phyloP scores from a whole-genome alignment of 495 filamentous ascomycete species.

The Aspergillus bertholletiae region DNA sequence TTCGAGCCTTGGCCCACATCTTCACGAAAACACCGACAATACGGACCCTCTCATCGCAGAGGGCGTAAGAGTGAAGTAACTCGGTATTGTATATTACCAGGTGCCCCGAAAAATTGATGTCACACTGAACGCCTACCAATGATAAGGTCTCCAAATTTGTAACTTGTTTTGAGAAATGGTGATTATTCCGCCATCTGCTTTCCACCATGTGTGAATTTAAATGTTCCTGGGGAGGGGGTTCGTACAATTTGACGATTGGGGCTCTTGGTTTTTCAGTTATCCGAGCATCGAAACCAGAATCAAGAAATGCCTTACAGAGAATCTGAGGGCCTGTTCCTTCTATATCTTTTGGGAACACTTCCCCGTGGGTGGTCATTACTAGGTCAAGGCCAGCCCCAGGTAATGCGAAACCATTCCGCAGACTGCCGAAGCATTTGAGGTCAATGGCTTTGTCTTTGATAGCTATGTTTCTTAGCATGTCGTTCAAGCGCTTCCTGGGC shows the following conservation, averaged over 20 bases:
- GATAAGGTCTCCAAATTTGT: constrained; percentile 60
- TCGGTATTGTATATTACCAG: constrained; percentile 76
- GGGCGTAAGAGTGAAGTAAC: constrained; percentile 72
- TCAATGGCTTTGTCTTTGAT: constrained; percentile 50
- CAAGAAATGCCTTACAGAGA: constrained; percentile 66
- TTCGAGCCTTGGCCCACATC: constrained; percentile 73
- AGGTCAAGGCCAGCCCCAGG: constrained; percentile 75
- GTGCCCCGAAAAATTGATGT: constrained; percentile 81
- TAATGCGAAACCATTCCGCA: constrained; percentile 69
- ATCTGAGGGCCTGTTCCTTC: constrained; percentile 58
- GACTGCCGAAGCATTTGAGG: constrained; percentile 68
- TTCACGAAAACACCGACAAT: constrained; percentile 81
- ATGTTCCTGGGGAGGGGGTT: constrained; percentile 56
- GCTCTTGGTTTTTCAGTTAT: constrained; percentile 70
- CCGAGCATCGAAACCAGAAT: constrained; percentile 62
- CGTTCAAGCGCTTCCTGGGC: constrained; percentile 50
- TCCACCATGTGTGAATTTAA: constrained; percentile 49
- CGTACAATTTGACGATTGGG: constrained; percentile 79
- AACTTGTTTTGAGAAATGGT: not conserved
- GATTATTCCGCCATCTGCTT: constrained; percentile 55
- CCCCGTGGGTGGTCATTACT: constrained; percentile 54
- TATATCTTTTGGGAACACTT: constrained; percentile 9
- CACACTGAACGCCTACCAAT: constrained; percentile 70
- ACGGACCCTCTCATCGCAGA: constrained; percentile 66
- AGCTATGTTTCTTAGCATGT: constrained; percentile 37